These are phyloP conservation scores for Salix exigua DNA, from an alignment of 345 rosid genomes.

Conservation along the genomic window DNA sequence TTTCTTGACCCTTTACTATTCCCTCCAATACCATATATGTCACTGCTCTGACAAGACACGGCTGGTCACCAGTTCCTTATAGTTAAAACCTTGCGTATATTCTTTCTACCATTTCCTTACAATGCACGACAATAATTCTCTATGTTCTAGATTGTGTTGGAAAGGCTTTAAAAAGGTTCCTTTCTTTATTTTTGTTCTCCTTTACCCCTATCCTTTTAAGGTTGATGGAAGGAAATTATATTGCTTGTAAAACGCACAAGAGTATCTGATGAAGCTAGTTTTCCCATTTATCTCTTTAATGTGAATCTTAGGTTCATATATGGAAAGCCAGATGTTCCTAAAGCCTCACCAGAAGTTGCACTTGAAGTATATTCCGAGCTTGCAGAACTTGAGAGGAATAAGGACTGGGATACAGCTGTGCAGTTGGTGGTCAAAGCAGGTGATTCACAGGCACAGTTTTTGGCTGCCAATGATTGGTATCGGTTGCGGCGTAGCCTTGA, in stretches of 20 bases:
- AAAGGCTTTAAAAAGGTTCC: too few relatives aligned
- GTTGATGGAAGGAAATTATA: neutral
- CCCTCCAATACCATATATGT: neutral
- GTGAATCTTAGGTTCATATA: slow-evolving; percentile 57
- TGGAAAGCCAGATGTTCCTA: slow-evolving; percentile 91
- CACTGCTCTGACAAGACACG: neutral
- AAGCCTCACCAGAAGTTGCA: slow-evolving; percentile 64
- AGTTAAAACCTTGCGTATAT: neutral
- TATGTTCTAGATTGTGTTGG: too few relatives aligned
- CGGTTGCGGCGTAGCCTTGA: slow-evolving; percentile 87
- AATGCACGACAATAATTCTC: too few relatives aligned
- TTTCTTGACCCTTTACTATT: neutral
- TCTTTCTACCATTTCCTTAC: too few relatives aligned
- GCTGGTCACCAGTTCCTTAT: neutral
- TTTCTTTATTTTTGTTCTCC: too few relatives aligned
- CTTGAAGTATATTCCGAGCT: slow-evolving; percentile 60
- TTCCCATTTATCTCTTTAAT: slow-evolving; percentile 7
- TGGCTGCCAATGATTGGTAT: slow-evolving; percentile 86
- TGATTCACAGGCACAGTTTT: slow-evolving; percentile 52
- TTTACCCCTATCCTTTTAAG: too few relatives aligned
- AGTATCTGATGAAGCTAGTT: neutral
- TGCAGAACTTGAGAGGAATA: slow-evolving; percentile 47
- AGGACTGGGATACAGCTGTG: slow-evolving; percentile 83
- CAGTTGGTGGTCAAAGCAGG: slow-evolving; percentile 73
- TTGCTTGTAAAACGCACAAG: neutral